These are phyloP conservation scores for Cetradonia linearis DNA, from an alignment of 495 filamentous ascomycete genomes.

Conservation along the genomic window DNA sequence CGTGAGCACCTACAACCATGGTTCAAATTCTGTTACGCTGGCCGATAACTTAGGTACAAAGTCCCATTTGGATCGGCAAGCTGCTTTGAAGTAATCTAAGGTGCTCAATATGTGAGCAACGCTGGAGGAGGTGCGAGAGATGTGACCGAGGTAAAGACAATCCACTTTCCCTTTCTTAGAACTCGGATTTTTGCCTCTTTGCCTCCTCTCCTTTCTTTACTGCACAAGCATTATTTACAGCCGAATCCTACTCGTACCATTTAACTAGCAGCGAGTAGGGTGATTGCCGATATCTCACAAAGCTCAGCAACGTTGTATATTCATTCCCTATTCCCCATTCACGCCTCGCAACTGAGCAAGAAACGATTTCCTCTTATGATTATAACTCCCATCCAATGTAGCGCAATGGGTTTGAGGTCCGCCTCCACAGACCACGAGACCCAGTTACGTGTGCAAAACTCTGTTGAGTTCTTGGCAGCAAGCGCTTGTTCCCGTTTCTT, in stretches of 20 bases:
- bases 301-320: background rate
- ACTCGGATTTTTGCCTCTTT: background rate
- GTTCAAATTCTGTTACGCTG: background rate
- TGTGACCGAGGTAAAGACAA: background rate
- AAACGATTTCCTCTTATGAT: background rate
- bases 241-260: background rate
- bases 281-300: background rate
- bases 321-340: background rate
- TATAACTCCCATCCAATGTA: background rate
- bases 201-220: background rate
- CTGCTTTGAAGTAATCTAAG: background rate
- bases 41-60: background rate
- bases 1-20: background rate
- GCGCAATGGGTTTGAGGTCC: conserved; percentile 1
- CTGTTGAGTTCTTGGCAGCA: too few species aligned
- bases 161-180: background rate
- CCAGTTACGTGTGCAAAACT: too few species aligned
- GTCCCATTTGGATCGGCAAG: background rate
- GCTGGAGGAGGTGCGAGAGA: background rate
- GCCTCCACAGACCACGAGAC: background rate
- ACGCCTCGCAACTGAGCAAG: background rate
- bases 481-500: too few species aligned
- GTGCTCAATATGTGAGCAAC: background rate
- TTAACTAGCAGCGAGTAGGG: background rate
- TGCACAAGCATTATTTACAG: background rate